phyloP scores from a whole-genome alignment of 2,329 filamentous ascomycete species.

The Botrytis galanthina region DNA sequence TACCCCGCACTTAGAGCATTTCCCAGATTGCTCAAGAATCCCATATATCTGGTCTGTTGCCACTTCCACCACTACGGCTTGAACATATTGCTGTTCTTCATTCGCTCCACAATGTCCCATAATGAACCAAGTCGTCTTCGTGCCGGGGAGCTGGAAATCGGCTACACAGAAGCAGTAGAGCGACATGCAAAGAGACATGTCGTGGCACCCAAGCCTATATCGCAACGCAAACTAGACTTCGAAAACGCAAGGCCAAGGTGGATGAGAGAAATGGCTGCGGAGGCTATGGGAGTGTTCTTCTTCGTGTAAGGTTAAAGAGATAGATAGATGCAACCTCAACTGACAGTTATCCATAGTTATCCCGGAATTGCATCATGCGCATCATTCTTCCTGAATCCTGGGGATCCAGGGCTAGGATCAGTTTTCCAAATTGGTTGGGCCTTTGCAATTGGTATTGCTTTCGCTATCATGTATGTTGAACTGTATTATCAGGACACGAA shows the following conservation, averaged over 20 bases:
- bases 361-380: constrained; percentile 54
- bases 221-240: constrained; percentile 53
- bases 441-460: constrained; percentile 56
- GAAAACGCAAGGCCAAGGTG: constrained; percentile 52
- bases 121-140: constrained; percentile 30
- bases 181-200: constrained; percentile 51
- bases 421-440: constrained; percentile 55
- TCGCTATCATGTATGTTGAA: constrained; percentile 49
- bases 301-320: constrained; percentile 42
- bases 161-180: constrained; percentile 53
- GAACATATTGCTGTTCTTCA: not conserved
- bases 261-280: constrained; percentile 54
- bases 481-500: not conserved
- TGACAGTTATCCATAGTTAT: constrained; percentile 34
- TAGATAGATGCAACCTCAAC: not conserved
- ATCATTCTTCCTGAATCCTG: constrained; percentile 48
- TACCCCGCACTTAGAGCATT: constrained; percentile 5
- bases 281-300: constrained; percentile 57
- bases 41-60: constrained; percentile 1
- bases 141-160: constrained; percentile 46
- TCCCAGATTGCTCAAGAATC: not conserved
- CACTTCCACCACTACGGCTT: not conserved
- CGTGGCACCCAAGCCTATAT: constrained; percentile 49
- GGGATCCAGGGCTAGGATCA: constrained; percentile 47
- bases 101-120: constrained; percentile 5